These are phyloP conservation scores for Tanacetum coccineum DNA, from an alignment of 129 eudicot species.

Conservation along the genomic window DNA sequence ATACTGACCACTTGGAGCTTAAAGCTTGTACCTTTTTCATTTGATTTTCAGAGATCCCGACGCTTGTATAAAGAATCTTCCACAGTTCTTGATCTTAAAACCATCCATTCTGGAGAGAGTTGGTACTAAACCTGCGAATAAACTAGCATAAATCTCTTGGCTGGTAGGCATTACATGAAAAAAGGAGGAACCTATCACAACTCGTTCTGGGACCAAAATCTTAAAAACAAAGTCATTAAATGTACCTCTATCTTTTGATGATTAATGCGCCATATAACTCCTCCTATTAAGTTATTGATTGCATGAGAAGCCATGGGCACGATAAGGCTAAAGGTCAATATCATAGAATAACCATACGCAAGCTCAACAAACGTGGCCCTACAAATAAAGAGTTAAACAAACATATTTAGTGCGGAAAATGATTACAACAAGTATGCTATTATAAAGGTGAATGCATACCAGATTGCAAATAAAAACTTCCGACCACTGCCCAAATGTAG, in stretches of 20 bases:
- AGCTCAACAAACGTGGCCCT: slow-evolving; percentile 94
- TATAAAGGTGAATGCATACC: slow-evolving; percentile 48
- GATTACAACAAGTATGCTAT: too few relatives aligned
- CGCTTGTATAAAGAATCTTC: slow-evolving; percentile 5
- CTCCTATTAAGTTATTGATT: slow-evolving; percentile 74
- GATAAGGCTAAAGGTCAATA: slow-evolving; percentile 62
- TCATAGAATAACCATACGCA: slow-evolving; percentile 74
- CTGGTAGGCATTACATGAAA: background rate
- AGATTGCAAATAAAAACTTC: too few relatives aligned
- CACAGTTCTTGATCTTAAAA: background rate
- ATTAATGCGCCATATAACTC: slow-evolving; percentile 62
- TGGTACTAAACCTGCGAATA: slow-evolving; percentile 5
- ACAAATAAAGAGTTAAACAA: background rate
- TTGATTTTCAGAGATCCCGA: background rate
- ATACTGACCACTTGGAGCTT: background rate
- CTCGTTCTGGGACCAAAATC: background rate
- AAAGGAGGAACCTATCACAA: too few relatives aligned
- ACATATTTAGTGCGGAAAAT: too few relatives aligned
- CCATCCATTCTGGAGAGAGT: background rate
- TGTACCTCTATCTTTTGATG: slow-evolving; percentile 27
- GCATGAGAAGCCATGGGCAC: slow-evolving; percentile 98
- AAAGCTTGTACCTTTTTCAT: slow-evolving; percentile 5
- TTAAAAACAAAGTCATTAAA: background rate
- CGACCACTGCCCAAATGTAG: slow-evolving; percentile 94
- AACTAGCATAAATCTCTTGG: background rate